Evolutionary conservation across 2,329 filamentous ascomycete species (phyloP).

Genomic region (Diaporthe citriasiana): DNA sequence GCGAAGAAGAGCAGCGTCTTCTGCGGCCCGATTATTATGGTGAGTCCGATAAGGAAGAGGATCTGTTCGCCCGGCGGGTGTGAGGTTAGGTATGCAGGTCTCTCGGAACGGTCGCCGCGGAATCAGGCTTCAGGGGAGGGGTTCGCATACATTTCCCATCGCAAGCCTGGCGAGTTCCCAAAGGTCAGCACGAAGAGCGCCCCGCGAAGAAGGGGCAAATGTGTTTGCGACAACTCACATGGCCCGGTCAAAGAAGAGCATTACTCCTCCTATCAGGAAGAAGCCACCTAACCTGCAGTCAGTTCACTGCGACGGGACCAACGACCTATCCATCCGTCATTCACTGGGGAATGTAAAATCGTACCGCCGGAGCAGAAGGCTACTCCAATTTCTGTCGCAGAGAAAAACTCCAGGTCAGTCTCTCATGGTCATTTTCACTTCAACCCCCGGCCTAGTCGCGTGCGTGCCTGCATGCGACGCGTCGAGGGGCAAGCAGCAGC

Average conservation of each 20-base stretch:
- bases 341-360: conserved; percentile 58
- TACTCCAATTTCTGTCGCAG: conserved; percentile 87
- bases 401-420: conserved; percentile 50
- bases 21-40: conserved; percentile 91
- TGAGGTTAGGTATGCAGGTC: conserved; percentile 12
- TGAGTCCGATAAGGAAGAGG: conserved; percentile 96
- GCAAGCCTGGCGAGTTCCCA: conserved; percentile 75
- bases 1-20: conserved; percentile 97
- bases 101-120: conserved; percentile 13
- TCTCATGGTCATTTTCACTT: conserved; percentile 8
- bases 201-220: conserved; percentile 2
- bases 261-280: conserved; percentile 93
- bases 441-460: background rate
- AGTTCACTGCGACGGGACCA: conserved; percentile 43
- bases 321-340: background rate
- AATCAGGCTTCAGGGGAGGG: conserved; percentile 34
- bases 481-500: conserved; percentile 19
- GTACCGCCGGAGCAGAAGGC: conserved; percentile 97
- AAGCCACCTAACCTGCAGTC: conserved; percentile 77
- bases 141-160: conserved; percentile 87
- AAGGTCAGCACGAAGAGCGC: conserved; percentile 13
- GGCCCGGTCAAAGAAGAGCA: conserved; percentile 98
- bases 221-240: conserved; percentile 72
- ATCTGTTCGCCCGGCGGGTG: conserved; percentile 70
- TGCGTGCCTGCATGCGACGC: conserved; percentile 17